A percentile compares a stretch with the other conserved stretches of the same genome.
Evolutionary conservation across 768 basidiomycete species (phyloP).

Genomic region (Panaeolus papilionaceus): DNA sequence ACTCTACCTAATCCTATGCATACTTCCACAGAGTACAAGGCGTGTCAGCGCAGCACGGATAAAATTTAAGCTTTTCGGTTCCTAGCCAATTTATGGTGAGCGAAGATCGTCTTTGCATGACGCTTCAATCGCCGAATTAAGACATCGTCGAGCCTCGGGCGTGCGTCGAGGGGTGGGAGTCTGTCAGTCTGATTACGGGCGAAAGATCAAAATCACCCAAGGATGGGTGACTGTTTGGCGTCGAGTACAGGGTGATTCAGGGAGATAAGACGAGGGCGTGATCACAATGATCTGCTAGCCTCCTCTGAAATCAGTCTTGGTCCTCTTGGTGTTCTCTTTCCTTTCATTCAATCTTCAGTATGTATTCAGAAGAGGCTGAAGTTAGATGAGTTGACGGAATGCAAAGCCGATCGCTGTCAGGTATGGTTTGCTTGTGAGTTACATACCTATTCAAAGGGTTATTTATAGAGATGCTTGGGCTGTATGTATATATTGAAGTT

Average conservation of each 20-base stretch:
- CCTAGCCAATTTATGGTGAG: background rate
- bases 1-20: background rate
- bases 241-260: no score
- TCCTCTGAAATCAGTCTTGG: no score
- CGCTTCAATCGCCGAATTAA: no score
- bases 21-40: background rate
- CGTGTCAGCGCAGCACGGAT: background rate
- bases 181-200: no score
- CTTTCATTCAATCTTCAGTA: background rate
- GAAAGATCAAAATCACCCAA: no score
- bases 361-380: background rate
- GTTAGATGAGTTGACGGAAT: background rate
- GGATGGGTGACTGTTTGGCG: no score
- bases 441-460: background rate
- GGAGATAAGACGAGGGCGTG: no score
- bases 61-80: constrained; percentile 1
- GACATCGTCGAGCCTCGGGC: background rate
- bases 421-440: background rate
- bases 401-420: background rate
- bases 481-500: background rate
- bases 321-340: background rate
- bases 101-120: background rate
- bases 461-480: background rate
- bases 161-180: background rate
- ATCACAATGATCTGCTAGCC: no score